Conservation (phyloP, 2,329 filamentous ascomycete genomes). For the Stenocarpella maydis region DNA sequence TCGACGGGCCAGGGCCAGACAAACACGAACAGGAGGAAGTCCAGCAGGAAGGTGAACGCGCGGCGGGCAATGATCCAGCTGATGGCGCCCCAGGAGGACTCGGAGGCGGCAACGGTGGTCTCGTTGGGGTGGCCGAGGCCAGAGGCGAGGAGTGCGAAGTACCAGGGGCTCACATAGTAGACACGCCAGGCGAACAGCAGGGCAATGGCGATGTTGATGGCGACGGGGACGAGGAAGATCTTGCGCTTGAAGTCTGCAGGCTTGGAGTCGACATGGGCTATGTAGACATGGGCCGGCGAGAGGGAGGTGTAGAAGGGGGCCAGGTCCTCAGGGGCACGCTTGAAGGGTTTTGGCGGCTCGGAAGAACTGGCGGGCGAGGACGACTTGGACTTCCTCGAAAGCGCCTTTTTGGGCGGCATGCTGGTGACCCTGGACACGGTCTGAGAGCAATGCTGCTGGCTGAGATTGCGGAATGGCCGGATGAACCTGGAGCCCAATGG, state of each 20-base stretch:
- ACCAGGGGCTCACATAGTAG: slow-evolving; percentile 75
- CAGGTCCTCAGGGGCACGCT: slow-evolving; percentile 68
- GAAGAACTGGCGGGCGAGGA: slow-evolving; percentile 40
- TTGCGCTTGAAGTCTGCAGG: slow-evolving; percentile 77
- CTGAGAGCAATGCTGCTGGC: background rate
- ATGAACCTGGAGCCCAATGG: background rate
- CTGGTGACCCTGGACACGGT: slow-evolving; percentile 25
- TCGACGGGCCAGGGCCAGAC: slow-evolving; percentile 78
- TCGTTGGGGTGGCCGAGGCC: slow-evolving; percentile 72
- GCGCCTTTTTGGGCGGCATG: slow-evolving; percentile 45
- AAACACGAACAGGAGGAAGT: slow-evolving; percentile 74
- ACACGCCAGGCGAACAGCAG: slow-evolving; percentile 73
- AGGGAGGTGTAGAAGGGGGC: slow-evolving; percentile 72
- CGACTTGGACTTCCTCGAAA: slow-evolving; percentile 44
- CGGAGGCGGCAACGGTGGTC: slow-evolving; percentile 68
- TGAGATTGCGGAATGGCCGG: background rate
- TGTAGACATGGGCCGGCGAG: slow-evolving; percentile 76
- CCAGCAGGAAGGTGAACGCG: slow-evolving; percentile 72
- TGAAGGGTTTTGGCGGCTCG: slow-evolving; percentile 72
- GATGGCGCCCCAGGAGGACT: slow-evolving; percentile 65
- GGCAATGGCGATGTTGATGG: slow-evolving; percentile 76
- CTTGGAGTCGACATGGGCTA: slow-evolving; percentile 82
- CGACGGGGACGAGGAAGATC: slow-evolving; percentile 81
- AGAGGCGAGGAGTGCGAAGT: slow-evolving; percentile 71
- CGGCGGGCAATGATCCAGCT: slow-evolving; percentile 65